Conservation (phyloP, 2,329 filamentous ascomycete genomes). For the Alternaria tenuissima region DNA sequence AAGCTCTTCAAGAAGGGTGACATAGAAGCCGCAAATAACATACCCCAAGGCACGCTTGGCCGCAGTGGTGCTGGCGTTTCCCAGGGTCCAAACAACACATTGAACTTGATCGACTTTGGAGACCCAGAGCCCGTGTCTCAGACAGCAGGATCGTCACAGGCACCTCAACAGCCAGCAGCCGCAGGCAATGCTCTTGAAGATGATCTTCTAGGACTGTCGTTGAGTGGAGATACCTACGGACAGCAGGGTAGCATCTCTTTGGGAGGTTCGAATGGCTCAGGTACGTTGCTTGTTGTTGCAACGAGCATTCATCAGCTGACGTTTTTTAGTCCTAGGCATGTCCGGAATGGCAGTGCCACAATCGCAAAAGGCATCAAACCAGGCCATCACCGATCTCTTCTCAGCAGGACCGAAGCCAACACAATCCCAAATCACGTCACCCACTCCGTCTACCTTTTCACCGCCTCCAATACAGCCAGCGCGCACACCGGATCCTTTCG, state of each 20-base stretch:
- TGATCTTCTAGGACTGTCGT: slow-evolving; percentile 86
- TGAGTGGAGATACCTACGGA: slow-evolving; percentile 72
- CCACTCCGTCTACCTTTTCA: slow-evolving; percentile 53
- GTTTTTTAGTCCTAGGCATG: slow-evolving; percentile 38
- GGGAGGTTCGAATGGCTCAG: slow-evolving; percentile 63
- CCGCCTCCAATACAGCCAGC: slow-evolving; percentile 46
- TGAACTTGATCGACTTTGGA: slow-evolving; percentile 94
- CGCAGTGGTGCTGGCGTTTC: slow-evolving; percentile 69
- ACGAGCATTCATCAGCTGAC: slow-evolving; percentile 17
- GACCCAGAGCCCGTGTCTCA: slow-evolving; percentile 63
- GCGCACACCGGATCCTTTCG: slow-evolving; percentile 65
- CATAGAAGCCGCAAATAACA: slow-evolving; percentile 79
- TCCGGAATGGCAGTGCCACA: slow-evolving; percentile 45
- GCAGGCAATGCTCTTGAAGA: slow-evolving; percentile 79
- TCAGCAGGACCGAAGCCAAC: slow-evolving; percentile 56
- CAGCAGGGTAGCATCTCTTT: slow-evolving; percentile 84
- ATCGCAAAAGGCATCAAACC: slow-evolving; percentile 53
- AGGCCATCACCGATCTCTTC: slow-evolving; percentile 66
- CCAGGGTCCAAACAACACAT: slow-evolving; percentile 75
- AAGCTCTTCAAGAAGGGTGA: slow-evolving; percentile 97
- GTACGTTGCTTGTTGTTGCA: slow-evolving; percentile 19
- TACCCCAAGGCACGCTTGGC: slow-evolving; percentile 81
- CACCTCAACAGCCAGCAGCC: slow-evolving; percentile 55
- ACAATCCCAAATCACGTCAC: slow-evolving; percentile 55
- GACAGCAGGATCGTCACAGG: slow-evolving; percentile 42